Conservation (phyloP, 306 rosid species). For the Astragalus glycyphyllos region DNA sequence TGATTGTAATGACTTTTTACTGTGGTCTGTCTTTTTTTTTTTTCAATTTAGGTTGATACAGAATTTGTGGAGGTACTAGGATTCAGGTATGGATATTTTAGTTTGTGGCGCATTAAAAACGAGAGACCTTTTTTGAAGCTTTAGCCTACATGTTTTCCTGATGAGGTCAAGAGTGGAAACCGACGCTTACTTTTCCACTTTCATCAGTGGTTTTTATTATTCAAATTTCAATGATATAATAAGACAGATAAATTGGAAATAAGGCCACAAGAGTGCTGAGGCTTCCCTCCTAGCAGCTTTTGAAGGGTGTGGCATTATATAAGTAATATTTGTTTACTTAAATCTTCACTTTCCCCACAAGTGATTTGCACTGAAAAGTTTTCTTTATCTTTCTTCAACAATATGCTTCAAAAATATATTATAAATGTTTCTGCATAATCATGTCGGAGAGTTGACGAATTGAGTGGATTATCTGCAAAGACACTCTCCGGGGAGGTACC, state of each 20-base stretch:
- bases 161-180: neutral
- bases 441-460: no score
- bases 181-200: neutral
- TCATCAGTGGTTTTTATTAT: neutral
- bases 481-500: neutral
- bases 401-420: neutral
- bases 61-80: constrained; percentile 57
- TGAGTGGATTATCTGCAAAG: no score
- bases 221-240: neutral
- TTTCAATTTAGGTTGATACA: constrained; percentile 52
- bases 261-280: neutral
- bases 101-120: neutral
- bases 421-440: neutral
- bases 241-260: constrained; percentile 6
- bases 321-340: neutral
- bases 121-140: constrained; percentile 3
- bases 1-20: constrained; percentile 5
- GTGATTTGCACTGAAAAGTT: constrained; percentile 9
- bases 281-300: no score
- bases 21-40: neutral
- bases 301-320: neutral
- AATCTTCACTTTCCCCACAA: constrained; percentile 2
- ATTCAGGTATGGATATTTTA: constrained; percentile 50
- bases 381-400: neutral
- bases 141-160: neutral